A percentile compares a stretch with the other conserved stretches of the same genome.
Evolutionary conservation across 2,329 filamentous ascomycete genomes (phyloP).

Genomic region (Fusarium hostae): DNA sequence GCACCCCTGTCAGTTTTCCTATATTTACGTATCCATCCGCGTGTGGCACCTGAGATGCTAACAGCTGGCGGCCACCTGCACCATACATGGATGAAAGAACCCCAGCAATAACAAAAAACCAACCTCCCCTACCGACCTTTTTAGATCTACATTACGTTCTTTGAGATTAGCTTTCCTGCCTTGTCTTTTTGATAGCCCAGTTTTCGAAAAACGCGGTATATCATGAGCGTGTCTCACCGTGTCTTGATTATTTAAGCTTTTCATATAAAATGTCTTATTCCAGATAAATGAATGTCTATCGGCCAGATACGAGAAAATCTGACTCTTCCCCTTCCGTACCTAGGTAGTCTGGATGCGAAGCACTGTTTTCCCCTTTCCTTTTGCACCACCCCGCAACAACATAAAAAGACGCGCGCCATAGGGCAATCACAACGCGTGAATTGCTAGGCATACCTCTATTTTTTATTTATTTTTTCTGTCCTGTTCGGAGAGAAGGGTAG

Average conservation of each 20-base stretch:
- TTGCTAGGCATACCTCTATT: conserved; percentile 24
- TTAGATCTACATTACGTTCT: conserved; percentile 11
- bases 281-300: not conserved
- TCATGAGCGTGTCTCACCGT: conserved; percentile 19
- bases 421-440: conserved; percentile 29
- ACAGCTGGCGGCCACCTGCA: conserved; percentile 15
- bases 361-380: conserved; percentile 28
- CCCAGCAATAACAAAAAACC: conserved; percentile 26
- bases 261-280: conserved; percentile 21
- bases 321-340: conserved; percentile 32
- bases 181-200: conserved; percentile 21
- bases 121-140: conserved; percentile 31
- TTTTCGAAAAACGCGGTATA: conserved; percentile 14
- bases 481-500: not conserved
- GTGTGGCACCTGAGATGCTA: conserved; percentile 21
- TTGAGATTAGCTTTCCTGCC: conserved; percentile 28
- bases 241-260: conserved; percentile 25
- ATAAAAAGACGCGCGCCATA: conserved; percentile 35
- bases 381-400: conserved; percentile 38
- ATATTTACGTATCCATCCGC: conserved; percentile 18
- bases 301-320: conserved; percentile 28
- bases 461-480: not conserved
- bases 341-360: not conserved
- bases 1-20: conserved; percentile 36
- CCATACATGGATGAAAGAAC: not conserved